Evolutionary conservation across 202 grass and related monocot genomes (phyloP), one percentile per base, ranked within the genome.

Genomic region (Setaria viridis): DNA sequence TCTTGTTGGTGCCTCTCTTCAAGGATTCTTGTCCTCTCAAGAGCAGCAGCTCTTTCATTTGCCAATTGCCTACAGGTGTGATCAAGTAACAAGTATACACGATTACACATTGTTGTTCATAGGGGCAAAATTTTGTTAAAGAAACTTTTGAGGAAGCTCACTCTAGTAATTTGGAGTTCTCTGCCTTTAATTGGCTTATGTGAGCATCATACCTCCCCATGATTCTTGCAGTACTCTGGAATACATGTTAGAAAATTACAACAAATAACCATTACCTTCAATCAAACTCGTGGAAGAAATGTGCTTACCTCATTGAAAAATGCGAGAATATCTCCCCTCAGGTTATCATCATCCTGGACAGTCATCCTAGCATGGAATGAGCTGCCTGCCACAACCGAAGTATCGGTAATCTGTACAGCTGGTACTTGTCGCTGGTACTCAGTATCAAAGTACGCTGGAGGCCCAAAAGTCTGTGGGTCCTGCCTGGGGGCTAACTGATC

Each of bases 231-330:
- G 20, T 41, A 35, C 8, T 34, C 71, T 74, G 71, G 71, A 9
- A 35, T 74, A 35, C 71, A 74, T 74, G 71, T 74, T 53, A 74
- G 15, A 74, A 74, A 74, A 34, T 35, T 35, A 35, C 30, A 74
- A 74, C 16, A 14, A 65, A 74, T 54, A 74, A 3, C 16, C 50
- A 20, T 33, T 35, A 8, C 48, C 34, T 62, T 74, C 71, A 74
- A 34, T 19, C 30, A 54, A 74, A 74, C 71, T 54, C 33, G 16
- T 33, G 46, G 53, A 35, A 74, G 15, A 74, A 74, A 54, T 74
- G 48, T 54, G 48, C 34, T 50, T 74, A 74, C 71, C 71, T 74
- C 71, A 54, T 35, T 54, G 30, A 74, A 20, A 15, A 53, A 19
- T 74, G 71, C 10, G 30, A 54, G 14, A 35, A 74, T 19, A 35